Conservation (phyloP, 352 stramenopile species). For the Globisporangium viniferum region DNA sequence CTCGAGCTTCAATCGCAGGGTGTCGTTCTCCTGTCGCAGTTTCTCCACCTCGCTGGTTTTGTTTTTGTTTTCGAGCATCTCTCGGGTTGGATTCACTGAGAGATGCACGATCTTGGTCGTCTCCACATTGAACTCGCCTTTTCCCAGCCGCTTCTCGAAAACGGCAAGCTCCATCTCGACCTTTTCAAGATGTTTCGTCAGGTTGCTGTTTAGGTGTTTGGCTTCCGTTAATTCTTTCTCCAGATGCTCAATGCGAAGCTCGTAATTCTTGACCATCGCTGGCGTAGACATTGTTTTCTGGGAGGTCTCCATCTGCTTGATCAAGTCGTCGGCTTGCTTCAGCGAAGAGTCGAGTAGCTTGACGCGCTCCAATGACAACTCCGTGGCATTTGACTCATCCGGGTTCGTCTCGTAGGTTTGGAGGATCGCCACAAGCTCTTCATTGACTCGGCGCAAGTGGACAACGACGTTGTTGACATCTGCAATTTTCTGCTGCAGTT, state of each 20-base stretch:
- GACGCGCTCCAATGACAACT: conserved; percentile 31
- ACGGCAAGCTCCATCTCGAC: conserved; percentile 56
- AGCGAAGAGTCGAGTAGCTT: conserved; percentile 43
- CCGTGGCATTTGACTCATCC: conserved; percentile 29
- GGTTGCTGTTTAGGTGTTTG: conserved; percentile 43
- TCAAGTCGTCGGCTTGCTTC: conserved; percentile 41
- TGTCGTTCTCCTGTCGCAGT: conserved; percentile 51
- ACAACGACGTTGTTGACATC: conserved; percentile 33
- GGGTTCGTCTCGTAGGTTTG: conserved; percentile 57
- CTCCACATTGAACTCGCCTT: conserved; percentile 74
- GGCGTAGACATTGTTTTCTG: conserved; percentile 40
- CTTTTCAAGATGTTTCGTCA: conserved; percentile 63
- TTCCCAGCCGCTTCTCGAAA: conserved; percentile 70
- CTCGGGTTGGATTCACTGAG: conserved; percentile 75
- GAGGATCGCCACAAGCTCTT: conserved; percentile 60
- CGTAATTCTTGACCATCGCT: conserved; percentile 38
- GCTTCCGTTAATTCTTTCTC: conserved; percentile 43
- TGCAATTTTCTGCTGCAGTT: conserved; percentile 42
- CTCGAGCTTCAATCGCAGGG: conserved; percentile 42
- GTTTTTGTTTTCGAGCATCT: conserved; percentile 49
- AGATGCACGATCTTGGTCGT: conserved; percentile 87
- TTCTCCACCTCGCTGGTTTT: conserved; percentile 38
- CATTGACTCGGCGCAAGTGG: conserved; percentile 52
- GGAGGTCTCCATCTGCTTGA: conserved; percentile 6
- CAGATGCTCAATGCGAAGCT: conserved; percentile 47